Evolutionary conservation across 2,329 filamentous ascomycete species (phyloP).

Genomic region (Cercospora brassicicola): DNA sequence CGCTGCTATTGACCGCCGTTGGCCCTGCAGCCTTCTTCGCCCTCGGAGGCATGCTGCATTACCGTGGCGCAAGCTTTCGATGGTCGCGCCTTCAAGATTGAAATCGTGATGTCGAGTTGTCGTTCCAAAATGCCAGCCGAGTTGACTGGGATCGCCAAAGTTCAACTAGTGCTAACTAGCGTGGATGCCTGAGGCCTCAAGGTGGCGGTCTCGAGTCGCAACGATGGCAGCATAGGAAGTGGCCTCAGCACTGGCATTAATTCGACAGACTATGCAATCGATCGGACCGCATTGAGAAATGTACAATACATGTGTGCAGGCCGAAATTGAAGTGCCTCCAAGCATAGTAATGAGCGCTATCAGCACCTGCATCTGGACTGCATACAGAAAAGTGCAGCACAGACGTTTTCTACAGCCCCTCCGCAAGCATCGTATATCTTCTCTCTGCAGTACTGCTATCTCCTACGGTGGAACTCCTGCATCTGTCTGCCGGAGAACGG

Average conservation of each 20-base stretch:
- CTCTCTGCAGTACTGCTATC: neutral
- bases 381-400: neutral
- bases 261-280: neutral
- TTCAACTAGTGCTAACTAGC: slow-evolving; percentile 1
- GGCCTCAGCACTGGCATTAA: neutral
- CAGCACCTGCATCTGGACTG: neutral
- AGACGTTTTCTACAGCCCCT: neutral
- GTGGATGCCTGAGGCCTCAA: neutral
- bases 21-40: slow-evolving; percentile 35
- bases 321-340: neutral
- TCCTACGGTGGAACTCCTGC: neutral
- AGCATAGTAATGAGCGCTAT: neutral
- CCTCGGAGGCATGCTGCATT: slow-evolving; percentile 36
- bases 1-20: slow-evolving; percentile 33
- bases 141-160: neutral
- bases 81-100: neutral
- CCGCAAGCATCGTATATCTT: neutral
- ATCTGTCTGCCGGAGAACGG: neutral
- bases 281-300: neutral
- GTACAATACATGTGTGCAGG: neutral
- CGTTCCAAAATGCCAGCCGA: neutral
- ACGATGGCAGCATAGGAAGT: neutral
- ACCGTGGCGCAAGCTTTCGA: neutral
- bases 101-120: neutral
- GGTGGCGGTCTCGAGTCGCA: neutral